Percentiles rank a stretch among this genome's conserved stretches.
Conservation (phyloP, 345 rosid species). For the Lumnitzera littorea region DNA sequence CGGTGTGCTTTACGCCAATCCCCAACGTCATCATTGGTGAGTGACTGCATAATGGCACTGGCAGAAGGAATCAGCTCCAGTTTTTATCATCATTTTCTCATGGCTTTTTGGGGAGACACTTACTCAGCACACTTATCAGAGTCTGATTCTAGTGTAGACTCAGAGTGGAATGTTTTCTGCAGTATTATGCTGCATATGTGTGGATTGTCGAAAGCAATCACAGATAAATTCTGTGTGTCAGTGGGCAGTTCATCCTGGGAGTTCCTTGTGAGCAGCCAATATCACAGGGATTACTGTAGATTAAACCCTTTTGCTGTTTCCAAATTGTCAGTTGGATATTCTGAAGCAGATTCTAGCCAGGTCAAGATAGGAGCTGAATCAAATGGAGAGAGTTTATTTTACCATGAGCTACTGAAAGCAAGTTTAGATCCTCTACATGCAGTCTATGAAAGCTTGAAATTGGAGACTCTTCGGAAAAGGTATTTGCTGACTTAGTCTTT, state of each 20-base stretch:
- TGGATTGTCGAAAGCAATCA: constrained; percentile 29
- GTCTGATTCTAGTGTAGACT: constrained; percentile 41
- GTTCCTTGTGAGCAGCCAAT: constrained; percentile 74
- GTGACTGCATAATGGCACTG: constrained; percentile 81
- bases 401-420: constrained; percentile 46
- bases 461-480: constrained; percentile 85
- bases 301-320: constrained; percentile 24
- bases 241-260: constrained; percentile 65
- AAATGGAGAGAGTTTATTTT: constrained; percentile 29
- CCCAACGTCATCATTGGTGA: constrained; percentile 76
- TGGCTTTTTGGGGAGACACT: constrained; percentile 78
- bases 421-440: constrained; percentile 81
- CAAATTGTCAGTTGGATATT: constrained; percentile 17
- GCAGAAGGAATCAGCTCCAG: constrained; percentile 72
- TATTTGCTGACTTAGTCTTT: constrained; percentile 21
- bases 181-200: constrained; percentile 54
- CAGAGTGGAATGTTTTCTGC: constrained; percentile 75
- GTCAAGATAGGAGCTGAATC: constrained; percentile 26
- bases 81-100: constrained; percentile 65
- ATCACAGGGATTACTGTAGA: constrained; percentile 61
- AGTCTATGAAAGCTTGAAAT: constrained; percentile 83
- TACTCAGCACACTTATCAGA: constrained; percentile 32
- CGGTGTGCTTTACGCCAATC: constrained; percentile 68
- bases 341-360: constrained; percentile 22
- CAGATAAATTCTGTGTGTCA: constrained; percentile 26